These are phyloP conservation scores for Chlamydomonas applanata DNA, from an alignment of 139 green algal species.

Conservation along the genomic window DNA sequence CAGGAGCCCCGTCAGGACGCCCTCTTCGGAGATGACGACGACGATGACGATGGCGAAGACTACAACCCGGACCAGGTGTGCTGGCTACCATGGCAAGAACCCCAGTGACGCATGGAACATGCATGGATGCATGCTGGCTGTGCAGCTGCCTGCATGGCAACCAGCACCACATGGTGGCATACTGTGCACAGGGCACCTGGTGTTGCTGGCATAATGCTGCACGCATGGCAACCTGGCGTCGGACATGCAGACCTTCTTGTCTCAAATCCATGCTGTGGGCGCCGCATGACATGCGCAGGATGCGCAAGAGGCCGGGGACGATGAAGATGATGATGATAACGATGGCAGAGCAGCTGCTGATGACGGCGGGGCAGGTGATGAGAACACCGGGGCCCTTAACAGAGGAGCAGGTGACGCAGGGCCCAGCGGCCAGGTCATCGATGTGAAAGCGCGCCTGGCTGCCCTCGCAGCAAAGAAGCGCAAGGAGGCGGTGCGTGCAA, in stretches of 20 bases:
- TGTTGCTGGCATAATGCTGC: no score
- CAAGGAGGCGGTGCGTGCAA: slow-evolving; percentile 3
- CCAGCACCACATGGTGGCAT: no score
- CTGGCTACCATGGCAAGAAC: no score
- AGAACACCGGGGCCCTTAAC: not conserved
- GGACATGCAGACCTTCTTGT: no score
- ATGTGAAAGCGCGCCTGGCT: slow-evolving; percentile 5
- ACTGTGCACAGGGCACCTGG: no score
- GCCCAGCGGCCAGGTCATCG: not conserved
- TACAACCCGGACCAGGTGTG: no score
- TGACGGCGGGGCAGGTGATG: not conserved
- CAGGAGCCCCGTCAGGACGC: not conserved
- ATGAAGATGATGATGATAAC: not conserved
- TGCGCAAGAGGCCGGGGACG: not conserved
- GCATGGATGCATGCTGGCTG: no score
- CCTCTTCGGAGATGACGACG: slow-evolving; percentile 14
- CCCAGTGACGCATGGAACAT: not conserved
- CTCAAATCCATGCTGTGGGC: not conserved
- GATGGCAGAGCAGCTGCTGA: not conserved
- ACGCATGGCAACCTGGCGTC: no score
- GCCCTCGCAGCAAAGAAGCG: slow-evolving; percentile 18
- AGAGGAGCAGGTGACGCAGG: not conserved
- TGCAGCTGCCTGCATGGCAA: no score
- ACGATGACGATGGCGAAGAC: not conserved
- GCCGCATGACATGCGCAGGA: not conserved